Base-by-base conservation (phyloP, 345 rosid genomes). In the Hypericum perforatum region DNA sequence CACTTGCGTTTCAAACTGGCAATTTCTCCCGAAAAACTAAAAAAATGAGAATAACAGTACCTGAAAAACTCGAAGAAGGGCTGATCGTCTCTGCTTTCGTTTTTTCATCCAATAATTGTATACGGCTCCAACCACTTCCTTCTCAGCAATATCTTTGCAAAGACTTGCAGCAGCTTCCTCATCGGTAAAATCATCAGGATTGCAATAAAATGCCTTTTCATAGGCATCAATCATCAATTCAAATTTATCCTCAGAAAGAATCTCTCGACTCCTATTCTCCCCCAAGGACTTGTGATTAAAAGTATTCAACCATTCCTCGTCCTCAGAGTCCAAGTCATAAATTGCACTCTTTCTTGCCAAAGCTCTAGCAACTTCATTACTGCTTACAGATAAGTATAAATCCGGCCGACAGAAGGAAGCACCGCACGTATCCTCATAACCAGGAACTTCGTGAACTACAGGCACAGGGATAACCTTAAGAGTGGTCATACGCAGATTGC, bases 311-410 rank as follows among this genome's bases (percentile, higher is more conserved):
- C 99, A 94, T 52, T 72, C 82, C 66, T 84, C 95, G 73, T 94
- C 99, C 71, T 86, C 97, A 50, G 80, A 80, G 63, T 94, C 97
- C 89, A 89, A 76, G 69, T 94, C 99, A 63, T 94, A 89, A 50
- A 56, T 77, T 39, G 92, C 86, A 29, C 62, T 58, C 61, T 65
- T 81, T 65, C 66, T 81, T 7, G 78, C 73, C 76, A 94, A 45
- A 57, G 86, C 87, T 72, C 99, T 89, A 12, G 89, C 76, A 39
- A 86, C 72, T 75, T 94, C 97, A 69, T 86, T 85, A 38, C 58
- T 76, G 43, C 46, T 67, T 13, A 74, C 48, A 43, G 77, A 74
- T 45, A 94, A 82, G 62, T 89, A 94, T 0, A 49, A 16, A 58
- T 69, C 69, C 2, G 95, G 91, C 60, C 82, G 80, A 13, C 46